Percentiles rank a stretch among this genome's conserved stretches.
phyloP scores from a whole-genome alignment of 2,329 filamentous ascomycete species.

The Diaporthe longicolla region DNA sequence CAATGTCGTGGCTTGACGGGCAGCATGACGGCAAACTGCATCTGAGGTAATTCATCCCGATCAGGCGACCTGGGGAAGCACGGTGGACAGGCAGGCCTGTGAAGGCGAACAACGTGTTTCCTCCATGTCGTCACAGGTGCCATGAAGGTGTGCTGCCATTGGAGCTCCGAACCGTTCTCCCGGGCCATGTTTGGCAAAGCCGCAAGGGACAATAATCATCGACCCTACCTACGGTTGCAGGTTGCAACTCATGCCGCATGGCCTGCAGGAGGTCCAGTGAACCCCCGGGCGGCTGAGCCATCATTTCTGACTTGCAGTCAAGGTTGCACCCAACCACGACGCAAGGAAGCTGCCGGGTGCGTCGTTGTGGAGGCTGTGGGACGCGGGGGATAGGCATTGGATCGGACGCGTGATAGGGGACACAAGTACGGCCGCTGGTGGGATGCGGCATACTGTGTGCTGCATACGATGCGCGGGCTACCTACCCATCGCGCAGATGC shows the following conservation, averaged over 20 bases:
- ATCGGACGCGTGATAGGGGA: conserved; percentile 25
- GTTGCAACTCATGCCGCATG: conserved; percentile 3
- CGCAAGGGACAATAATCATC: neutral
- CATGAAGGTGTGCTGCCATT: conserved; percentile 37
- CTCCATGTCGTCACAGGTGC: conserved; percentile 31
- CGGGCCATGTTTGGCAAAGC: conserved; percentile 10
- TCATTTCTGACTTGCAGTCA: conserved; percentile 27
- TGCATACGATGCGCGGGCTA: neutral
- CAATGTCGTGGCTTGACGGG: conserved; percentile 27
- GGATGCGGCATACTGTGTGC: conserved; percentile 2
- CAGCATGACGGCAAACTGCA: conserved; percentile 30
- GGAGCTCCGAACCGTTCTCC: conserved; percentile 32
- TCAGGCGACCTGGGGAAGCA: conserved; percentile 16
- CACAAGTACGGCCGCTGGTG: conserved; percentile 29
- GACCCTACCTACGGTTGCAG: conserved; percentile 13
- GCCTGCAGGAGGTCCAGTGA: conserved; percentile 28
- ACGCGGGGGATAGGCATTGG: conserved; percentile 32
- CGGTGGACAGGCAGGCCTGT: neutral
- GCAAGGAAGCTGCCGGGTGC: conserved; percentile 18
- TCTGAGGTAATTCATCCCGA: neutral
- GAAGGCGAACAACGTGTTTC: conserved; percentile 24
- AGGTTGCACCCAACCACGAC: conserved; percentile 24
- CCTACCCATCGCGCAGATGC: neutral
- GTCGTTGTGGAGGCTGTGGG: conserved; percentile 26
- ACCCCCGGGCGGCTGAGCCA: conserved; percentile 7